phyloP scores from a whole-genome alignment of 2,329 filamentous ascomycete genomes.

The Clarireedia homoeocarpa region DNA sequence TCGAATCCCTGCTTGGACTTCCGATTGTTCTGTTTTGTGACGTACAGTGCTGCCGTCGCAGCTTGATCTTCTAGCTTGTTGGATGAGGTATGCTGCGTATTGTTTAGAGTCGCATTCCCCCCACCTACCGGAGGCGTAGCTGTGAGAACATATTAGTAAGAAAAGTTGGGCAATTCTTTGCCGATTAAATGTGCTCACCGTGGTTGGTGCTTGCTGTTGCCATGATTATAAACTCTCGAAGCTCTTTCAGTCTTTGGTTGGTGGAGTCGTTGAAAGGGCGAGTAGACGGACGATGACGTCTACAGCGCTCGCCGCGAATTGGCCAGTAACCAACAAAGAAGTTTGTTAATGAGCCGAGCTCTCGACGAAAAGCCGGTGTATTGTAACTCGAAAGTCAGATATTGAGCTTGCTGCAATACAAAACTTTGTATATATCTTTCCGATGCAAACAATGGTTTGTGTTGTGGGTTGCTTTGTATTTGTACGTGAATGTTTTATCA shows the following conservation, averaged over 20 bases:
- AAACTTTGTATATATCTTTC: too few relatives aligned
- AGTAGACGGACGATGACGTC: background rate
- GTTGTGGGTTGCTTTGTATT: too few relatives aligned
- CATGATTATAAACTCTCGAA: background rate
- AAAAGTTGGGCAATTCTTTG: background rate
- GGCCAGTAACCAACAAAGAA: constrained; percentile 14
- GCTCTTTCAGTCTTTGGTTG: background rate
- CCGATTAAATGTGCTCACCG: background rate
- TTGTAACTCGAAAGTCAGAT: too few relatives aligned
- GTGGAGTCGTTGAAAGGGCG: background rate
- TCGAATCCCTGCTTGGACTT: constrained; percentile 11
- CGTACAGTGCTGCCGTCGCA: constrained; percentile 54
- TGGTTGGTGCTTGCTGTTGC: background rate
- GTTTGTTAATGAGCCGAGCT: background rate
- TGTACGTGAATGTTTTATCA: too few relatives aligned
- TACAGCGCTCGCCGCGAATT: background rate
- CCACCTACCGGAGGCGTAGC: background rate
- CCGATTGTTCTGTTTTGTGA: constrained; percentile 32
- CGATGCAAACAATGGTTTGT: too few relatives aligned
- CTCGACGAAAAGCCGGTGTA: too few relatives aligned
- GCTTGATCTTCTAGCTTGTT: constrained; percentile 37
- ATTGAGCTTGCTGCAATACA: too few relatives aligned
- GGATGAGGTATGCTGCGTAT: constrained; percentile 13
- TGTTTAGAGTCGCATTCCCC: background rate
- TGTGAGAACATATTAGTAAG: background rate